These are phyloP conservation scores for Aphanomyces astaci DNA, from an alignment of 352 stramenopile species.

Conservation along the genomic window DNA sequence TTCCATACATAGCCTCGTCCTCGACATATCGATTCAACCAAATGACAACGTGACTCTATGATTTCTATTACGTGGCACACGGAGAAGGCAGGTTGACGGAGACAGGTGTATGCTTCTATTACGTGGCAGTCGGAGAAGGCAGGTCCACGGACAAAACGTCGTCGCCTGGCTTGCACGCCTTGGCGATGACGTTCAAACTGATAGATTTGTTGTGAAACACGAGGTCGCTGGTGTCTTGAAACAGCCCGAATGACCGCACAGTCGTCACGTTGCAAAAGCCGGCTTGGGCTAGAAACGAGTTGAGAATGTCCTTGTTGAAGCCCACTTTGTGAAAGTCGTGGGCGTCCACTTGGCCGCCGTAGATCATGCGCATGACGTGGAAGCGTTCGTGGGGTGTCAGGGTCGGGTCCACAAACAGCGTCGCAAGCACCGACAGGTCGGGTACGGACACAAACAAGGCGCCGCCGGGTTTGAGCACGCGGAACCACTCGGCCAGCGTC, in stretches of 20 bases:
- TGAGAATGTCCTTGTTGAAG: conserved; percentile 52
- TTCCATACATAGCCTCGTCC: too few relatives aligned
- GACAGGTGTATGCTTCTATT: too few relatives aligned
- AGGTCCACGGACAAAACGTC: not conserved
- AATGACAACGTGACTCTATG: too few relatives aligned
- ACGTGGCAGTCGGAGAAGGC: not conserved
- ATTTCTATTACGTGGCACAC: not conserved
- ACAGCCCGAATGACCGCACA: conserved; percentile 45
- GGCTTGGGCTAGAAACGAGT: conserved; percentile 32
- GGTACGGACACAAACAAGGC: conserved; percentile 54
- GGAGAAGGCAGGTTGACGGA: not conserved
- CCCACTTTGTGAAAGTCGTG: conserved; percentile 75
- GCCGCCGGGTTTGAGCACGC: conserved; percentile 50
- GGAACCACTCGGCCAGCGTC: conserved; percentile 63
- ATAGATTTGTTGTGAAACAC: conserved; percentile 39
- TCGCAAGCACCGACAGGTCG: conserved; percentile 47
- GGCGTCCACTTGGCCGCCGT: conserved; percentile 50
- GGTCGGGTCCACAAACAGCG: conserved; percentile 49
- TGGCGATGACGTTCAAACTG: conserved; percentile 56
- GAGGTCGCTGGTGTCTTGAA: conserved; percentile 43
- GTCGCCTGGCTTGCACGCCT: conserved; percentile 27
- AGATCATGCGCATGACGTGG: conserved; percentile 70
- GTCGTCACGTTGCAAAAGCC: conserved; percentile 54
- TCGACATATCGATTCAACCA: too few relatives aligned
- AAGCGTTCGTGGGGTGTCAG: conserved; percentile 44